A percentile compares a stretch with the other conserved stretches of the same genome.
These are phyloP conservation scores for Xylariales sp. DNA, from an alignment of 2,329 filamentous ascomycete genomes.

Conservation along the genomic window DNA sequence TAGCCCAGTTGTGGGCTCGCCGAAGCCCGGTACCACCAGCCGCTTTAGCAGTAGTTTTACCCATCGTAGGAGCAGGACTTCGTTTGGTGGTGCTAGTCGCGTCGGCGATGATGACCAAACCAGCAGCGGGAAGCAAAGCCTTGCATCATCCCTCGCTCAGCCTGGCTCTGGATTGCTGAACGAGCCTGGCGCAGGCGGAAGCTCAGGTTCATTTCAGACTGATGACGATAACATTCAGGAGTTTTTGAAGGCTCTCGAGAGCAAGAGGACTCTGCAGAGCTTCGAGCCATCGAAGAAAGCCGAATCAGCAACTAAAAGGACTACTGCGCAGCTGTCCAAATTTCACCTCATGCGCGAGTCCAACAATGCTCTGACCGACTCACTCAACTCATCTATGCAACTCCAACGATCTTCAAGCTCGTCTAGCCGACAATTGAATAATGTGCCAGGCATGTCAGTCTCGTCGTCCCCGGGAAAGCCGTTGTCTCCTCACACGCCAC, in stretches of 20 bases:
- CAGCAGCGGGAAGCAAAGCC: constrained; percentile 76
- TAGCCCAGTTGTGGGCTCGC: constrained; percentile 68
- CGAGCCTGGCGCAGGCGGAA: constrained; percentile 61
- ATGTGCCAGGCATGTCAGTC: constrained; percentile 68
- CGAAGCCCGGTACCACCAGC: constrained; percentile 71
- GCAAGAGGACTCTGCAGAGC: constrained; percentile 78
- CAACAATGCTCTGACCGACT: constrained; percentile 84
- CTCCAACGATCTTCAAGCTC: constrained; percentile 79
- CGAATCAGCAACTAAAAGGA: constrained; percentile 68
- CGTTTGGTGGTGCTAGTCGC: constrained; percentile 68
- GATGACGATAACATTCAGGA: constrained; percentile 94
- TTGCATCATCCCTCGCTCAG: constrained; percentile 63
- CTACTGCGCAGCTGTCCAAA: constrained; percentile 74
- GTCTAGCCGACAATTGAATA: constrained; percentile 55
- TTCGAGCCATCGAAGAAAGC: constrained; percentile 66
- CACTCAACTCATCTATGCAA: constrained; percentile 84
- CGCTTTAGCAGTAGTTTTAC: constrained; percentile 94
- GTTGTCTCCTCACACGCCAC: constrained; percentile 83
- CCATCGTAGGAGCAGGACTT: constrained; percentile 74
- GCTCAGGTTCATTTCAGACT: constrained; percentile 63
- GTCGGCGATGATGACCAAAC: constrained; percentile 66
- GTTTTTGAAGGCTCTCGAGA: constrained; percentile 85
- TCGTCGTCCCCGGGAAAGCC: constrained; percentile 89
- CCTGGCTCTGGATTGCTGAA: constrained; percentile 78
- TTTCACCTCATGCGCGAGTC: constrained; percentile 89